Evolutionary conservation across 768 basidiomycete species (phyloP).

Genomic region (Cystobasidium tubakii): DNA sequence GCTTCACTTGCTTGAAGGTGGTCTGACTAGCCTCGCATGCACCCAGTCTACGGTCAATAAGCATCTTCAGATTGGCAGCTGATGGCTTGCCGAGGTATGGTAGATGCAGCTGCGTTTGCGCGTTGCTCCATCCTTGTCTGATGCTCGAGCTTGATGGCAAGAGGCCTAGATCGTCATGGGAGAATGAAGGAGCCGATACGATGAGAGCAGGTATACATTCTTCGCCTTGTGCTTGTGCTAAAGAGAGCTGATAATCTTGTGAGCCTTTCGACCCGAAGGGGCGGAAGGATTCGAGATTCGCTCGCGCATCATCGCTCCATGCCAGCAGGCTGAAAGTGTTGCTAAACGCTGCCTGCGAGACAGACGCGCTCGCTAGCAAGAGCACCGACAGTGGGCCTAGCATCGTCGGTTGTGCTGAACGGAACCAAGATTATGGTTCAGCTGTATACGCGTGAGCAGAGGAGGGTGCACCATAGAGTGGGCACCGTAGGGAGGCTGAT

Average conservation of each 20-base stretch:
- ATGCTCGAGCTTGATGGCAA: neutral
- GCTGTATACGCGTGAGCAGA: neutral
- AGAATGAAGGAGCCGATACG: conserved; percentile 19
- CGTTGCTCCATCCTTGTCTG: conserved; percentile 3
- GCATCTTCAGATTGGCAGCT: conserved; percentile 18
- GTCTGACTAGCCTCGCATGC: conserved; percentile 2
- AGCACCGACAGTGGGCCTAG: neutral
- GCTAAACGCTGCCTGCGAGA: conserved; percentile 5
- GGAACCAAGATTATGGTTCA: neutral
- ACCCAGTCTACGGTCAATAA: conserved; percentile 28
- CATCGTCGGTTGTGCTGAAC: neutral
- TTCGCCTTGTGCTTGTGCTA: conserved; percentile 6
- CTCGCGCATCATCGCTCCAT: conserved; percentile 7
- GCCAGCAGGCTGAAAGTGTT: conserved; percentile 27
- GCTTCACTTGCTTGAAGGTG: conserved; percentile 12
- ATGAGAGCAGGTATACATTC: conserved; percentile 26
- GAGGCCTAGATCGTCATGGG: conserved; percentile 7
- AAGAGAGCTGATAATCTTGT: conserved; percentile 5
- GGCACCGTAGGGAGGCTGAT: no score
- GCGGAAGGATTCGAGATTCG: conserved; percentile 23
- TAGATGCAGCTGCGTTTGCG: conserved; percentile 1
- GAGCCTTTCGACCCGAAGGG: conserved; percentile 16
- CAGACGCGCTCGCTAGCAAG: neutral
- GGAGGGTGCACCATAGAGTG: neutral
- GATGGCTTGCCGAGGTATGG: conserved; percentile 15